Conservation (phyloP, 495 filamentous ascomycete species). For the Neurospora sp. region DNA sequence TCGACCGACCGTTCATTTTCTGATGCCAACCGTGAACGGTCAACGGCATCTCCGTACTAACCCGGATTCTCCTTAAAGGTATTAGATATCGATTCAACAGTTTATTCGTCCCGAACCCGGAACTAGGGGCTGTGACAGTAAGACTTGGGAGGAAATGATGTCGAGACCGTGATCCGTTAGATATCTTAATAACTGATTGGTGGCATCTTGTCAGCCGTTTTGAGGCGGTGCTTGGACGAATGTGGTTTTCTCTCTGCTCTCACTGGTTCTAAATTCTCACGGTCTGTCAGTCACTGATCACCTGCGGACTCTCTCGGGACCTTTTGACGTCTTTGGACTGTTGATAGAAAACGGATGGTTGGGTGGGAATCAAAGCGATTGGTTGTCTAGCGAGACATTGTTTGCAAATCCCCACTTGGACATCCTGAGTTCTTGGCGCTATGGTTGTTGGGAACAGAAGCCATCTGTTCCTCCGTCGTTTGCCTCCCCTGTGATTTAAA, state of each 20-base stretch:
- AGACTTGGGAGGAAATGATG: neutral
- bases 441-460: neutral
- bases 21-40: neutral
- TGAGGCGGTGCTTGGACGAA: neutral
- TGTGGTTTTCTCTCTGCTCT: neutral
- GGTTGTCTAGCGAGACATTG: neutral
- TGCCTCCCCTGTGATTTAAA: neutral
- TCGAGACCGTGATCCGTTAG: neutral
- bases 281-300: neutral
- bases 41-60: neutral
- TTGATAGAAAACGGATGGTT: neutral
- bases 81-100: neutral
- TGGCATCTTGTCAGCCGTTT: neutral
- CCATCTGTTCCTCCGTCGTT: neutral
- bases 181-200: neutral
- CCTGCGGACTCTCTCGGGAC: neutral
- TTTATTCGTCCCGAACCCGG: neutral
- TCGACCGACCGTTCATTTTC: neutral
- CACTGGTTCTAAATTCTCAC: neutral
- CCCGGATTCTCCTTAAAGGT: neutral
- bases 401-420: neutral
- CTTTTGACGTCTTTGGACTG: neutral
- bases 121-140: neutral
- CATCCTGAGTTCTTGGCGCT: neutral
- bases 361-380: neutral